A percentile compares a stretch with the other conserved stretches of the same genome.
phyloP scores from a whole-genome alignment of 116 monocot species.

The Iris pallida region DNA sequence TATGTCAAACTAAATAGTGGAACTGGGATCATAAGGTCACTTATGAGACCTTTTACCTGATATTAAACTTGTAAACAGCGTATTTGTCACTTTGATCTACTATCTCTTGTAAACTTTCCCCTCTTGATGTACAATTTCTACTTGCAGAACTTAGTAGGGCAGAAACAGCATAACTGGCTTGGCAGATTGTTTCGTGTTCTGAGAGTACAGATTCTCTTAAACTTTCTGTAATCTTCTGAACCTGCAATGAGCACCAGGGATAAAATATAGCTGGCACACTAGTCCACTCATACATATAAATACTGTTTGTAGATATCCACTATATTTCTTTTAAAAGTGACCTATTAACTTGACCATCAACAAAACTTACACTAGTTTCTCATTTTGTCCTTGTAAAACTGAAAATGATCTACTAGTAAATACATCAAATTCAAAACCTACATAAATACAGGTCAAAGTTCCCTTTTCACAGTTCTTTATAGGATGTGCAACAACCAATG shows the following conservation, averaged over 20 bases:
- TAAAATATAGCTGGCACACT: not conserved
- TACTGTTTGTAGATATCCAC: not conserved
- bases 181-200: slow-evolving; percentile 35
- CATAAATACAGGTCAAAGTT: not conserved
- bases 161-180: slow-evolving; percentile 66
- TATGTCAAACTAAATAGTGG: not conserved
- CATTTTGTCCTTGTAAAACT: not conserved
- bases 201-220: slow-evolving; percentile 36
- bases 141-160: slow-evolving; percentile 63
- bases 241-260: slow-evolving; percentile 21
- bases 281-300: not conserved
- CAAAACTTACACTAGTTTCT: not conserved
- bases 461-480: not conserved
- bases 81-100: slow-evolving; percentile 39
- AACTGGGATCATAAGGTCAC: not conserved
- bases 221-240: slow-evolving; percentile 37
- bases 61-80: slow-evolving; percentile 66
- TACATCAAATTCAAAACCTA: not conserved
- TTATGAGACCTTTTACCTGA: slow-evolving; percentile 38
- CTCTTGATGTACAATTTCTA: slow-evolving; percentile 49
- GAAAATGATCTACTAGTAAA: not conserved
- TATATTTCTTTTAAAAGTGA: not conserved
- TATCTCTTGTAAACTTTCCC: slow-evolving; percentile 56
- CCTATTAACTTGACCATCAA: not conserved
- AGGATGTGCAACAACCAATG: not conserved